Conservation (phyloP, 2,329 filamentous ascomycete genomes). For the Scorias spongiosa region DNA sequence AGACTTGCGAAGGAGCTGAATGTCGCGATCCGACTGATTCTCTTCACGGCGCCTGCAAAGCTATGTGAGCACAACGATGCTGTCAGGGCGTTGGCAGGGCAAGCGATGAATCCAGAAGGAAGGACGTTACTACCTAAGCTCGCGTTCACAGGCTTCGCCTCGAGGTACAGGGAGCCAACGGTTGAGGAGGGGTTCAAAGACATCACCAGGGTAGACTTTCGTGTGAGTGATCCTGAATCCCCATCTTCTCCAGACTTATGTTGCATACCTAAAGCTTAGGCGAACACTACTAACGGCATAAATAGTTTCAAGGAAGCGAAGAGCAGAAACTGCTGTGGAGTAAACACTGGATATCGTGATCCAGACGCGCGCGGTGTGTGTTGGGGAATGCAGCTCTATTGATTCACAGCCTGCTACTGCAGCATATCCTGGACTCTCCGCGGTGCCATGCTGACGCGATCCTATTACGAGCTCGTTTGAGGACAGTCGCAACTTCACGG, state of each 20-base stretch:
- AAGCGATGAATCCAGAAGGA: constrained; percentile 62
- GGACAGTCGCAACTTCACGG: no score
- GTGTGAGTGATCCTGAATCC: constrained; percentile 26
- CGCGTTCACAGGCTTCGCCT: constrained; percentile 63
- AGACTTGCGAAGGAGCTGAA: constrained; percentile 53
- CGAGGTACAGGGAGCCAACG: constrained; percentile 58
- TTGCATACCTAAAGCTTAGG: background rate
- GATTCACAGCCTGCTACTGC: no score
- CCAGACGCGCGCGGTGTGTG: background rate
- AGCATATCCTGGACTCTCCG: no score
- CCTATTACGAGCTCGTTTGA: no score
- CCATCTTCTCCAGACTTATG: background rate
- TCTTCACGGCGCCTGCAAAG: constrained; percentile 58
- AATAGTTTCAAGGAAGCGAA: constrained; percentile 49
- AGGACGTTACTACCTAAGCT: constrained; percentile 58
- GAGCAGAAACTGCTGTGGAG: constrained; percentile 59
- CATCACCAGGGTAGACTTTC: constrained; percentile 59
- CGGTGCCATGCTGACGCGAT: no score
- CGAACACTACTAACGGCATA: background rate
- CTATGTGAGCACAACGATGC: constrained; percentile 77
- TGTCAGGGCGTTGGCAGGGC: constrained; percentile 51
- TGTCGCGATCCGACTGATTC: constrained; percentile 69
- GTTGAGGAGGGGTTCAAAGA: constrained; percentile 71
- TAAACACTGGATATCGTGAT: constrained; percentile 50
- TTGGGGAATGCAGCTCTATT: background rate